Conservation (phyloP, 2,329 filamentous ascomycete genomes). For the Aureobasidium leucospermi region DNA sequence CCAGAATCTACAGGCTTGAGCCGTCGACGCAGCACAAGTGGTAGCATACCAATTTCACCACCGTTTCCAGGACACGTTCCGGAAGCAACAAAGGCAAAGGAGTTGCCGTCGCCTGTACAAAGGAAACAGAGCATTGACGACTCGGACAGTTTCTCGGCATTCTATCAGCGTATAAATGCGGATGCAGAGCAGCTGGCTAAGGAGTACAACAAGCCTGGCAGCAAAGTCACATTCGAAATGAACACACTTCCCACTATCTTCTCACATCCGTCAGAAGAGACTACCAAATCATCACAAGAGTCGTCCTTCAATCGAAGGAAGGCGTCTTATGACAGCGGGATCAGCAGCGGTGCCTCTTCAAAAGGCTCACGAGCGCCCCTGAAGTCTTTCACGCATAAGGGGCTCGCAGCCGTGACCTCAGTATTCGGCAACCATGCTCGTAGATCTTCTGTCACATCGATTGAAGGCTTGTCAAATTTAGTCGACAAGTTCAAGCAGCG, state of each 20-base stretch:
- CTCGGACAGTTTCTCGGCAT: not conserved
- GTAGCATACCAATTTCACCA: slow-evolving; percentile 28
- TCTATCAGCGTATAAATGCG: slow-evolving; percentile 1
- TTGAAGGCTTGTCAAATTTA: not conserved
- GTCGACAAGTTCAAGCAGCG: not conserved
- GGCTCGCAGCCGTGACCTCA: not conserved
- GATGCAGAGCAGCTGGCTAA: not conserved
- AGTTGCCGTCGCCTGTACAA: not conserved
- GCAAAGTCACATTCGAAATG: not conserved
- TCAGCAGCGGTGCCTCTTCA: not conserved
- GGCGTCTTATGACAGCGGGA: not conserved
- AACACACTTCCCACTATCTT: not conserved
- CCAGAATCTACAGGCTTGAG: slow-evolving; percentile 5
- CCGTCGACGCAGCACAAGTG: slow-evolving; percentile 22
- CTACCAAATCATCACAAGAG: not conserved
- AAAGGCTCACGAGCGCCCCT: not conserved
- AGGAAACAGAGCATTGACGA: slow-evolving; percentile 11
- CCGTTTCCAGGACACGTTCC: slow-evolving; percentile 14
- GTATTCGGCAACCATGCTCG: not conserved
- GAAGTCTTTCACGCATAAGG: not conserved
- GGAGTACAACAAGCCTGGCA: not conserved
- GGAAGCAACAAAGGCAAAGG: not conserved
- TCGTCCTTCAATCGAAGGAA: not conserved
- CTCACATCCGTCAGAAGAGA: not conserved
- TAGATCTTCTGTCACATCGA: not conserved